Evolutionary conservation across 179 eudicot genomes (phyloP), one percentile per base, ranked within the genome.

Genomic region (Silene noctiflora): DNA sequence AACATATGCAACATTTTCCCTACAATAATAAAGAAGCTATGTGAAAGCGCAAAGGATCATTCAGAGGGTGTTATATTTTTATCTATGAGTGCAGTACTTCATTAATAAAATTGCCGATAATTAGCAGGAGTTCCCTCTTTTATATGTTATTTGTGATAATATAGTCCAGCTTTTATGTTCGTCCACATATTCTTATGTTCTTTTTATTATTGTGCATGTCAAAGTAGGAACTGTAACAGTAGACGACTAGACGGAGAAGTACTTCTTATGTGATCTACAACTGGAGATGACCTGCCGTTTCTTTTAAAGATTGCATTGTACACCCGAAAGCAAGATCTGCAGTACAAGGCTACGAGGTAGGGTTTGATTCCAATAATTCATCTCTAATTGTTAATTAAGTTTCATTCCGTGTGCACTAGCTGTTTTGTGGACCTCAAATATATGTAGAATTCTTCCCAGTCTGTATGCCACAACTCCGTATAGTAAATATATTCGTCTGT

Each of bases 291-390:
- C 44, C 44, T 31, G 44, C 44, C 39, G 16, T 64, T 64, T 29
- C 68, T 64, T 64, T 64, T 16, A 31, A 2, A n/a, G 51, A 67
- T 67, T 7, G 71, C 19, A 22, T 64, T 29, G 17, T 25, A 64
- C 68, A 27, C 68, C 8, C 19, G 27, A 25, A 64, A 64, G 12
- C 65, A 64, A 64, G 68, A 64, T 64, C 68, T 64, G 42, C n/a
- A 14, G 68, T 29, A 64, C 42, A 64, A 14, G 42, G 39, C 20
- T 29, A 25, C 2, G 65, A 1, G 29, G 24, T 60, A 22, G 19
- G 42, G 42, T 27, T 64, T 3, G 6, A 35, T n/a, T 16, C 31
- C 46, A 66, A 31, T 66, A 31, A 29, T 33, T 66, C 20, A 66
- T 66, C 67, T 24, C 67, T 63, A 24, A 24, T 63, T 25, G 1